Evolutionary conservation across 2,329 filamentous ascomycete genomes (phyloP).

Genomic region (Stachybotrys echinatus): DNA sequence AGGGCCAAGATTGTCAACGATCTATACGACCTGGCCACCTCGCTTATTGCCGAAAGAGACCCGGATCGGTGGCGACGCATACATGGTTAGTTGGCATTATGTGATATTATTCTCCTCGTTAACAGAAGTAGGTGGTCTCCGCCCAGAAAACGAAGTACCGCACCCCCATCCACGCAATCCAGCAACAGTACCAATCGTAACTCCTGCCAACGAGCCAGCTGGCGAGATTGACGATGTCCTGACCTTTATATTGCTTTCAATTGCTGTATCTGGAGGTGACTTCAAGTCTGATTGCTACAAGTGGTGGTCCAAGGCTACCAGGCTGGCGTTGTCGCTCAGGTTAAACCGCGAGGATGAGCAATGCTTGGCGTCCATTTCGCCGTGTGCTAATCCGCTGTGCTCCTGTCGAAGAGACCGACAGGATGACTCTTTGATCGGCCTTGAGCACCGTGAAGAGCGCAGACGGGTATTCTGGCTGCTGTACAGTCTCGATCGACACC

Average conservation of each 20-base stretch:
- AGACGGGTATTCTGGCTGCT: conserved; percentile 43
- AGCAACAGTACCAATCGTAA: conserved; percentile 19
- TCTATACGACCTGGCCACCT: conserved; percentile 28
- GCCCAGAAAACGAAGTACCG: conserved; percentile 23
- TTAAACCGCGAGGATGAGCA: conserved; percentile 32
- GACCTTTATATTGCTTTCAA: conserved; percentile 37
- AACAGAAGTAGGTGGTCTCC: conserved; percentile 20
- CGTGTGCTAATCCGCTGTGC: conserved; percentile 24
- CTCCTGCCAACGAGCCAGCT: conserved; percentile 26
- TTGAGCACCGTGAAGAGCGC: conserved; percentile 41
- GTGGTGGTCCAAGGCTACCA: conserved; percentile 39
- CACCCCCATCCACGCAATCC: conserved; percentile 15
- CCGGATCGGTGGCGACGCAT: conserved; percentile 30
- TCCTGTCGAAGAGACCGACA: conserved; percentile 22
- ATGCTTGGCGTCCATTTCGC: conserved; percentile 18
- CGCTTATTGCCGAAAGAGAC: conserved; percentile 26
- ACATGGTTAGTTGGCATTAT: conserved; percentile 17
- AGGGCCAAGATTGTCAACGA: conserved; percentile 32
- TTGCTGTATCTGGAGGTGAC: conserved; percentile 40
- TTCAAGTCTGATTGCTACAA: conserved; percentile 42
- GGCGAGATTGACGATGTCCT: conserved; percentile 35
- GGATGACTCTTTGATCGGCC: conserved; percentile 13
- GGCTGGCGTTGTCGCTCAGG: conserved; percentile 30
- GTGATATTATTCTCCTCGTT: not conserved
- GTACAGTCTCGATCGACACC: conserved; percentile 40